Evolutionary conservation across 2,329 filamentous ascomycete species (phyloP).

Genomic region (Dactylellina parvicollis): DNA sequence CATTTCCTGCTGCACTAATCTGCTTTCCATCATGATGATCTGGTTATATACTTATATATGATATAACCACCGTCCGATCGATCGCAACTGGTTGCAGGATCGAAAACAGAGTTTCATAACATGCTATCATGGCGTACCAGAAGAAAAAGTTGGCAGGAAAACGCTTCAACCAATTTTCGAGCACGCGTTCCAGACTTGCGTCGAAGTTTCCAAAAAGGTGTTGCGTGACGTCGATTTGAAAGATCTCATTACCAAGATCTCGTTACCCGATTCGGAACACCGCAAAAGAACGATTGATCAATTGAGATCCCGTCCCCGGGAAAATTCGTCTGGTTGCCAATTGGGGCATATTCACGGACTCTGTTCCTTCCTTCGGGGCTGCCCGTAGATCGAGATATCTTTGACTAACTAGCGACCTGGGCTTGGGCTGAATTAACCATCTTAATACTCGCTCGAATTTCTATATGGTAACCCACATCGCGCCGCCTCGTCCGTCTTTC

Average conservation of each 20-base stretch:
- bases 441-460: neutral
- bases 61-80: too few species aligned
- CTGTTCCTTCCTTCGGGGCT: neutral
- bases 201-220: neutral
- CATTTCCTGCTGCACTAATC: neutral
- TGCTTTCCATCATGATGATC: too few species aligned
- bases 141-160: conserved; percentile 2
- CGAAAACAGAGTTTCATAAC: too few species aligned
- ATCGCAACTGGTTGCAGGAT: neutral
- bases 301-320: neutral
- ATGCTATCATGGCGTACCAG: neutral
- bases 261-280: too few species aligned
- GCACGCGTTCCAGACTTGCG: too few species aligned
- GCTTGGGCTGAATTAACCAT: neutral
- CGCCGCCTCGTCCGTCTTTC: neutral
- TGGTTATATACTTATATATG: too few species aligned
- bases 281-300: too few species aligned
- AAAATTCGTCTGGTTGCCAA: neutral
- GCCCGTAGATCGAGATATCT: neutral
- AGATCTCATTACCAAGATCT: too few species aligned
- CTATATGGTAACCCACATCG: neutral
- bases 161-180: neutral
- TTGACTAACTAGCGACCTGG: too few species aligned
- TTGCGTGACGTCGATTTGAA: neutral
- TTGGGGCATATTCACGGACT: neutral